Evolutionary conservation across 2,329 filamentous ascomycete species (phyloP).

Genomic region (Stachybotrys elegans): DNA sequence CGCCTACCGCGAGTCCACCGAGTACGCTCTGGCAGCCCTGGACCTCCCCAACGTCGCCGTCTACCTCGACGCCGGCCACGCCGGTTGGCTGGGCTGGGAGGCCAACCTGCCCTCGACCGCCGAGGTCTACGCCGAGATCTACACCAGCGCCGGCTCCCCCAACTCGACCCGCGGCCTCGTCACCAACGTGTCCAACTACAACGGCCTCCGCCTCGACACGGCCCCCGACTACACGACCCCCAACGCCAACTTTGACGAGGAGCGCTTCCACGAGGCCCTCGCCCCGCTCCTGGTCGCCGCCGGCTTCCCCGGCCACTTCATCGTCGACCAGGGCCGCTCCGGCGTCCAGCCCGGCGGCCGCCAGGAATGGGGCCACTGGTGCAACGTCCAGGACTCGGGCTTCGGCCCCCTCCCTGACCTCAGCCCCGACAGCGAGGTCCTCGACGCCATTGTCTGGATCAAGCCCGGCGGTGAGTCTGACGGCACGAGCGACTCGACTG

Average conservation of each 20-base stretch:
- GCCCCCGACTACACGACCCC: not conserved
- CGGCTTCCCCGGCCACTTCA: slow-evolving; percentile 40
- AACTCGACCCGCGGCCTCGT: slow-evolving; percentile 48
- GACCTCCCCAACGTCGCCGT: slow-evolving; percentile 52
- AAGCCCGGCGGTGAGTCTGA: slow-evolving; percentile 61
- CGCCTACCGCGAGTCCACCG: slow-evolving; percentile 43
- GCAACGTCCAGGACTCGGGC: slow-evolving; percentile 58
- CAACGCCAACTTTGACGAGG: slow-evolving; percentile 26
- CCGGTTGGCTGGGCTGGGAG: slow-evolving; percentile 54
- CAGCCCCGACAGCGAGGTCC: slow-evolving; percentile 52
- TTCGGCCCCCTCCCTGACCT: slow-evolving; percentile 60
- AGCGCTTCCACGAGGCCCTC: slow-evolving; percentile 61
- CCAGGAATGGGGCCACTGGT: slow-evolving; percentile 60
- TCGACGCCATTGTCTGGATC: slow-evolving; percentile 66
- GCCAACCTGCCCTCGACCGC: slow-evolving; percentile 47
- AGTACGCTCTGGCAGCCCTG: slow-evolving; percentile 45
- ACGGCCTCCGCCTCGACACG: slow-evolving; percentile 27
- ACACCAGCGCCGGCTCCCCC: slow-evolving; percentile 44
- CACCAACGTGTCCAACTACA: slow-evolving; percentile 56
- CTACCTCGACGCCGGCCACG: slow-evolving; percentile 55
- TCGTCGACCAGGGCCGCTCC: slow-evolving; percentile 46
- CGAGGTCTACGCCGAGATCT: slow-evolving; percentile 39
- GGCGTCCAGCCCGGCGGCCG: slow-evolving; percentile 57
- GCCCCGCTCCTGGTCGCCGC: slow-evolving; percentile 51
- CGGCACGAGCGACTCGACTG: slow-evolving; percentile 40